Conservation (phyloP, 192 early-diverging fungal genomes). For the Coemansia sp. region DNA sequence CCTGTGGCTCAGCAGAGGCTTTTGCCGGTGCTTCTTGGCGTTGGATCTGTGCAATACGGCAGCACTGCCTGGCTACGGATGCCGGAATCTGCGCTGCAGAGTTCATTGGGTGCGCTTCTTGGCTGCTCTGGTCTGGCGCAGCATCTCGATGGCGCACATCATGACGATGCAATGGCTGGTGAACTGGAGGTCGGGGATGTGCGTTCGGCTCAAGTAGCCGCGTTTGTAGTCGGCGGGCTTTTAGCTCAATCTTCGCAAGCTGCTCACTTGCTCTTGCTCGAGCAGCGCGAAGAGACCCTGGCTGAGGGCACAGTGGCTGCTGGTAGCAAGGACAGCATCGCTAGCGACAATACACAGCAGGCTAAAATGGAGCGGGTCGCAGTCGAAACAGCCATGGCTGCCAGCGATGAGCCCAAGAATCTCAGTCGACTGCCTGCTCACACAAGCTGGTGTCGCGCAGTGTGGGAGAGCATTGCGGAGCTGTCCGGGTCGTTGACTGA, state of each 20-base stretch:
- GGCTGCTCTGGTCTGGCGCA: slow-evolving; percentile 29
- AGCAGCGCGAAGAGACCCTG: slow-evolving; percentile 1
- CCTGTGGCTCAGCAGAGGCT: slow-evolving; percentile 27
- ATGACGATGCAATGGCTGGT: neutral
- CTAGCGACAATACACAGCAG: neutral
- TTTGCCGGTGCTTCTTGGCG: slow-evolving; percentile 26
- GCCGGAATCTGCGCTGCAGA: slow-evolving; percentile 20
- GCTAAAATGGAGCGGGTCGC: neutral
- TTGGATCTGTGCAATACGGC: slow-evolving; percentile 41
- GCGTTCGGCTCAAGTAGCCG: slow-evolving; percentile 32
- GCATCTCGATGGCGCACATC: neutral
- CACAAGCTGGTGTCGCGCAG: slow-evolving; percentile 47
- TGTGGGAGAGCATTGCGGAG: slow-evolving; percentile 38
- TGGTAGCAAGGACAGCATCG: neutral
- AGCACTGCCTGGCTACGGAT: slow-evolving; percentile 41
- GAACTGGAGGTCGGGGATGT: slow-evolving; percentile 25
- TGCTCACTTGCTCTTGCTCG: slow-evolving; percentile 11
- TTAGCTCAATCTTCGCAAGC: slow-evolving; percentile 29
- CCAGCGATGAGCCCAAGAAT: slow-evolving; percentile 31
- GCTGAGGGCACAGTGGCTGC: neutral
- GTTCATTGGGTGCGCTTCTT: slow-evolving; percentile 22
- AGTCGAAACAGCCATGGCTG: slow-evolving; percentile 4
- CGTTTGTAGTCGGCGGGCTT: slow-evolving; percentile 27
- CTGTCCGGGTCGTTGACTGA: slow-evolving; percentile 22
- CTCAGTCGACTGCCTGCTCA: slow-evolving; percentile 38